Evolutionary conservation across 768 basidiomycete genomes (phyloP).

Genomic region (Leccinum pellstonianum): DNA sequence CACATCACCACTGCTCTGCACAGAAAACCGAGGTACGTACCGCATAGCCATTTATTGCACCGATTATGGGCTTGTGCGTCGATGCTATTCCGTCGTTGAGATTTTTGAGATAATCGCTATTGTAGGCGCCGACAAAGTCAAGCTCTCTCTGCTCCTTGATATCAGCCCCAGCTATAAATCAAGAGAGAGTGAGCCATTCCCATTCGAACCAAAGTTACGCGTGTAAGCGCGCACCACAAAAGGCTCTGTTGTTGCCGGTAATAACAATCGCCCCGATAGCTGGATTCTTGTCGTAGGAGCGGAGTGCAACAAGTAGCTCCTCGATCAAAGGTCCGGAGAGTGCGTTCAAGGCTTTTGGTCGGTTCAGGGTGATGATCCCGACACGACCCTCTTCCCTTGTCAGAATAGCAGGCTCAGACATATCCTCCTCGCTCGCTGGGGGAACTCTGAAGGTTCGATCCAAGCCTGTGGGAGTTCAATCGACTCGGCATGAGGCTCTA

Average conservation of each 20-base stretch:
- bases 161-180: conserved; percentile 74
- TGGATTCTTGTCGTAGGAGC: conserved; percentile 64
- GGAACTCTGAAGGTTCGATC: not conserved
- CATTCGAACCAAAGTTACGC: not conserved
- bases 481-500: not conserved
- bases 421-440: conserved; percentile 1
- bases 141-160: conserved; percentile 96
- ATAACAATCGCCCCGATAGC: conserved; percentile 82
- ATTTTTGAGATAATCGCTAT: conserved; percentile 42
- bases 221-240: conserved; percentile 33
- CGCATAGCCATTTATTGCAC: conserved; percentile 91
- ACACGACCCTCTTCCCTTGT: conserved; percentile 24
- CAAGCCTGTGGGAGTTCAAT: not conserved
- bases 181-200: not conserved
- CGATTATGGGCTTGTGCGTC: conserved; percentile 87
- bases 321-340: conserved; percentile 73
- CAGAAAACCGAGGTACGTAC: conserved; percentile 33
- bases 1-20: not conserved
- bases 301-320: conserved; percentile 76
- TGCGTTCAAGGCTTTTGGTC: conserved; percentile 86
- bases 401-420: conserved; percentile 26
- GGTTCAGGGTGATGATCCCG: conserved; percentile 73
- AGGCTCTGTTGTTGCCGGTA: conserved; percentile 86
- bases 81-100: conserved; percentile 44
- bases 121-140: conserved; percentile 56